Percentiles rank a stretch among this genome's conserved stretches.
These are phyloP conservation scores for Chaetoceros muelleri DNA, from an alignment of 108 stramenopile species.

Conservation along the genomic window DNA sequence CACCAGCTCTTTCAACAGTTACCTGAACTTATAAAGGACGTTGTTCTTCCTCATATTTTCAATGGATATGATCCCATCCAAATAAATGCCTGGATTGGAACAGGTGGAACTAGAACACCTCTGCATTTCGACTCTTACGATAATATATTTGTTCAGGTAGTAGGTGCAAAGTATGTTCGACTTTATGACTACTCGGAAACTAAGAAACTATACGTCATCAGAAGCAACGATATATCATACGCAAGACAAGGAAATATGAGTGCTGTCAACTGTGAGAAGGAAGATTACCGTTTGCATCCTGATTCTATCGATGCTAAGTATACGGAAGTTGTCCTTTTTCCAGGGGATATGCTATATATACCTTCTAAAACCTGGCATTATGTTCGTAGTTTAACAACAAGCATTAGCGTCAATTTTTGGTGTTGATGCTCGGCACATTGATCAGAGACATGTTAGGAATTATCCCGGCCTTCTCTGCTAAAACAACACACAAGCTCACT, in stretches of 20 bases:
- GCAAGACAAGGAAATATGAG: slow-evolving; percentile 60
- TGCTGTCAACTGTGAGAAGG: slow-evolving; percentile 39
- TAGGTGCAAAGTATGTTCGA: slow-evolving; percentile 77
- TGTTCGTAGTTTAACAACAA: slow-evolving; percentile 41
- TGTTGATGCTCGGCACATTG: too few relatives aligned
- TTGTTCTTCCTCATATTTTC: slow-evolving; percentile 22
- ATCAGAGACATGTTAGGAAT: too few relatives aligned
- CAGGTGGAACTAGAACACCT: slow-evolving; percentile 55
- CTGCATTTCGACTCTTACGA: slow-evolving; percentile 69
- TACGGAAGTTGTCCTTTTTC: slow-evolving; percentile 32
- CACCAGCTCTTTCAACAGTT: slow-evolving; percentile 53
- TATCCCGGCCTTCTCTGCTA: too few relatives aligned
- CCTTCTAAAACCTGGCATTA: slow-evolving; percentile 55
- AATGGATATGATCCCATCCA: slow-evolving; percentile 17
- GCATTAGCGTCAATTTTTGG: slow-evolving; percentile 46
- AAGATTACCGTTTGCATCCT: slow-evolving; percentile 32
- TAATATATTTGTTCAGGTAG: slow-evolving; percentile 67
- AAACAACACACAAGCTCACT: too few relatives aligned
- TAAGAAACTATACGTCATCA: slow-evolving; percentile 34
- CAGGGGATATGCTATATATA: slow-evolving; percentile 61
- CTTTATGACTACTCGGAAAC: slow-evolving; percentile 30
- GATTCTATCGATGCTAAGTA: slow-evolving; percentile 22
- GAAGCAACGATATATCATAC: slow-evolving; percentile 10
- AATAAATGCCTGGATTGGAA: slow-evolving; percentile 52
- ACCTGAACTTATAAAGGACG: slow-evolving; percentile 17